Conservation (phyloP, 768 basidiomycete genomes). For the Rhodotorula diobovata region DNA sequence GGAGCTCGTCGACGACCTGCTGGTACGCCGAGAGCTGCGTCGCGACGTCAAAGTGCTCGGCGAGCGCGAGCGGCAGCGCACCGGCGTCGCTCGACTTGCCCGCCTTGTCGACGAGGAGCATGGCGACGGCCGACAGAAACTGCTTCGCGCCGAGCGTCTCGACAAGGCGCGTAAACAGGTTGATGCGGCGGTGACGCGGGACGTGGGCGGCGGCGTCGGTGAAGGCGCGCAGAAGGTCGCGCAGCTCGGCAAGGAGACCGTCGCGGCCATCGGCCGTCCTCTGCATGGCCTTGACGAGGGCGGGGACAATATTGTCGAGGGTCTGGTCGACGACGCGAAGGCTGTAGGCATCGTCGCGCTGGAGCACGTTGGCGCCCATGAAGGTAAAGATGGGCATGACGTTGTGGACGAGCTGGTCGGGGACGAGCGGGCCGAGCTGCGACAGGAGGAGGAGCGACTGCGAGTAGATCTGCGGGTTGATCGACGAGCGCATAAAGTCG, state of each 20-base stretch:
- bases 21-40: conserved; percentile 53
- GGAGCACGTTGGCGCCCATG: conserved; percentile 98
- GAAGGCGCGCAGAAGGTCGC: conserved; percentile 80
- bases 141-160: conserved; percentile 72
- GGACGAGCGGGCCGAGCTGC: conserved; percentile 71
- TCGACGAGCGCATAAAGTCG: conserved; percentile 53
- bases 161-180: conserved; percentile 82
- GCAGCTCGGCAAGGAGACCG: conserved; percentile 50
- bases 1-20: conserved; percentile 64
- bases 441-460: conserved; percentile 85
- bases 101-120: conserved; percentile 77
- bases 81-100: conserved; percentile 58
- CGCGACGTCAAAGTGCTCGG: conserved; percentile 40
- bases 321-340: conserved; percentile 95
- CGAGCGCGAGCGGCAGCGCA: conserved; percentile 62
- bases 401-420: conserved; percentile 86
- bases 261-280: conserved; percentile 55
- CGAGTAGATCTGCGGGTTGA: conserved; percentile 90
- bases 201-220: conserved; percentile 88
- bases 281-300: conserved; percentile 77
- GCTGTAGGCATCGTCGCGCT: conserved; percentile 90
- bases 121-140: conserved; percentile 74
- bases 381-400: conserved; percentile 99
- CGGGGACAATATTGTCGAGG: conserved; percentile 85
- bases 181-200: conserved; percentile 84